Percentiles rank a stretch among this genome's conserved stretches.
Evolutionary conservation across 257 asterid genomes (phyloP).

Genomic region (Marsdenia floribunda): DNA sequence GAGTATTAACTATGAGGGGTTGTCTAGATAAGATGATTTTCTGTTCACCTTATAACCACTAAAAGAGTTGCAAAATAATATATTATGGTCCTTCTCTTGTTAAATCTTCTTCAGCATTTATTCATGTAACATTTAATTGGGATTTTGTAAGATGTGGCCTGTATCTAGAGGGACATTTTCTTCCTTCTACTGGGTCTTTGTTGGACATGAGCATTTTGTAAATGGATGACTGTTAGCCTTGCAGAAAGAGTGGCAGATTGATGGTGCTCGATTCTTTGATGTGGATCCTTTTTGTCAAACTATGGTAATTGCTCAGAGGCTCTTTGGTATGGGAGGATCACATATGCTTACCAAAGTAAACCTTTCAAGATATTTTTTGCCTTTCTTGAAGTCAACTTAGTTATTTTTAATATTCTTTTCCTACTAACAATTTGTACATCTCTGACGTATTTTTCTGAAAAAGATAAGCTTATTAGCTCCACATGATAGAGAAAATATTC

Average conservation of each 20-base stretch:
- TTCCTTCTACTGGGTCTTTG: neutral
- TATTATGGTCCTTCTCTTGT: neutral
- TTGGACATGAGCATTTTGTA: neutral
- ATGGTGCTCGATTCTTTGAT: constrained; percentile 83
- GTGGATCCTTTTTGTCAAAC: constrained; percentile 49
- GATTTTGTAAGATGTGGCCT: neutral
- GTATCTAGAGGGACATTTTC: neutral
- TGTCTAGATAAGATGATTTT: neutral
- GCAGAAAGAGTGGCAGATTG: constrained; percentile 59
- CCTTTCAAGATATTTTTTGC: constrained; percentile 7
- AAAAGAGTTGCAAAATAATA: neutral
- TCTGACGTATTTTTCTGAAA: constrained; percentile 17
- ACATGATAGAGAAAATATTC: constrained; percentile 60
- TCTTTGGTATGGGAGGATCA: constrained; percentile 54
- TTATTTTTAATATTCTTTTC: constrained; percentile 8
- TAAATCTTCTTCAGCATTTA: neutral
- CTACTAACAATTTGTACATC: constrained; percentile 10
- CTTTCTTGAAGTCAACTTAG: neutral
- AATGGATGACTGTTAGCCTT: constrained; percentile 12
- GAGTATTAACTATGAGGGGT: neutral
- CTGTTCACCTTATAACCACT: neutral
- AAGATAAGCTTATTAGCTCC: constrained; percentile 66
- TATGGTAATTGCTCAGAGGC: constrained; percentile 66
- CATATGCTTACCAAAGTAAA: constrained; percentile 82
- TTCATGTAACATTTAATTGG: neutral